phyloP scores from a whole-genome alignment of 345 rosid genomes.

The Conringia planisiliqua region DNA sequence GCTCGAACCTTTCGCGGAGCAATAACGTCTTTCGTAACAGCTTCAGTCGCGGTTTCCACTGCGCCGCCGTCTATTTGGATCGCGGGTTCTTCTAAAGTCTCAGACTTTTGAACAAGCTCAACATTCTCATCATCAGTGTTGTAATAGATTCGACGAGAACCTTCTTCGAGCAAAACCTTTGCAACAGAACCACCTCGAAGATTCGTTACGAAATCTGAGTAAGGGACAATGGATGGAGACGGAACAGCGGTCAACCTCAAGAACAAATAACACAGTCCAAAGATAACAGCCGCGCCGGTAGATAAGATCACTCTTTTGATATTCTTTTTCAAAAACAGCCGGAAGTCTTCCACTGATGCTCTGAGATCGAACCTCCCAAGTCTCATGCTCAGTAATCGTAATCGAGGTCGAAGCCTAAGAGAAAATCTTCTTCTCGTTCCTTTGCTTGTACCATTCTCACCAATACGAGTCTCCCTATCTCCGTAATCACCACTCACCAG shows the following conservation, averaged over 20 bases:
- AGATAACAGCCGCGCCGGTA: conserved; percentile 44
- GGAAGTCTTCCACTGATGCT: conserved; percentile 48
- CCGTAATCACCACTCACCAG: conserved; percentile 34
- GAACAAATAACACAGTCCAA: conserved; percentile 67
- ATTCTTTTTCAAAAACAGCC: conserved; percentile 54
- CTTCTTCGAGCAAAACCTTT: conserved; percentile 82
- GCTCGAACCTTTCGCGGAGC: conserved; percentile 33
- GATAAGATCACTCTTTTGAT: conserved; percentile 47
- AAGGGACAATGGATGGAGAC: conserved; percentile 68
- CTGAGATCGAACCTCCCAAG: conserved; percentile 52
- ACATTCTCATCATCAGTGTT: conserved; percentile 31
- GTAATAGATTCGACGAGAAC: conserved; percentile 86
- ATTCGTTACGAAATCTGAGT: conserved; percentile 70
- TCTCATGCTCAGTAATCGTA: conserved; percentile 49
- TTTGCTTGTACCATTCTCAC: conserved; percentile 31
- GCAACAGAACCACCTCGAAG: conserved; percentile 68
- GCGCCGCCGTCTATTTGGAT: background rate
- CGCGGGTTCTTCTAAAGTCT: conserved; percentile 38
- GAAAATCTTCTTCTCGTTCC: conserved; percentile 39
- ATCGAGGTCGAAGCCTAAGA: conserved; percentile 65
- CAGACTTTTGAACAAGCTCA: conserved; percentile 24
- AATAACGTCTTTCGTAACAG: conserved; percentile 29
- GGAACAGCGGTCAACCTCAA: conserved; percentile 71
- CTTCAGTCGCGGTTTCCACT: conserved; percentile 29
- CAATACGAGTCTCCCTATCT: conserved; percentile 32